These are phyloP conservation scores for Hygrophila difformis DNA, from an alignment of 257 asterid genomes.

Conservation along the genomic window DNA sequence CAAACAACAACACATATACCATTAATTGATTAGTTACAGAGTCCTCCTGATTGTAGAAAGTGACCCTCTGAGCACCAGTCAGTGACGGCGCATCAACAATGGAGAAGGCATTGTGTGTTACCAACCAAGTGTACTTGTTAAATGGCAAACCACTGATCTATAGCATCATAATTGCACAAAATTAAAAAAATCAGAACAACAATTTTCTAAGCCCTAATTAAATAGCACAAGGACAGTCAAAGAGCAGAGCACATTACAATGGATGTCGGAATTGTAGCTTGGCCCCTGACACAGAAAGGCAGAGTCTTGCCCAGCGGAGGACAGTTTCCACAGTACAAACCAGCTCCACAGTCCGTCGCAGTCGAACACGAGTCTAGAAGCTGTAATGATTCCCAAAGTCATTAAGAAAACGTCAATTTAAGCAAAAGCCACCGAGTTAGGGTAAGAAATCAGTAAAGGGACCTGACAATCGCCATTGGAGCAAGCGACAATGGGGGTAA, in stretches of 20 bases:
- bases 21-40: constrained; percentile 82
- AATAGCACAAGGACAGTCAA: no score
- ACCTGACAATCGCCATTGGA: constrained; percentile 76
- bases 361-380: constrained; percentile 63
- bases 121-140: constrained; percentile 90
- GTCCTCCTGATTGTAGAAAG: constrained; percentile 94
- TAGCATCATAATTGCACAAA: constrained; percentile 11
- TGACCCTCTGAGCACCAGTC: constrained; percentile 72
- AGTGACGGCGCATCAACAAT: constrained; percentile 73
- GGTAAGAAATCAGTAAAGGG: neutral
- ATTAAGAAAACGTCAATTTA: constrained; percentile 20
- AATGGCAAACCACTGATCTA: constrained; percentile 83
- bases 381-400: constrained; percentile 31
- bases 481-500: no score
- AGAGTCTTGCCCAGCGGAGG: constrained; percentile 63
- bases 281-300: constrained; percentile 85
- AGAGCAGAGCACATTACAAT: constrained; percentile 32
- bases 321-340: constrained; percentile 88
- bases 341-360: constrained; percentile 64
- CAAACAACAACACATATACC: constrained; percentile 25
- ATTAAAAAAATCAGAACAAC: neutral
- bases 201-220: no score
- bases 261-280: constrained; percentile 65
- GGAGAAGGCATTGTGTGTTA: constrained; percentile 92
- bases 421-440: neutral